Percentiles rank a stretch among this genome's conserved stretches.
These are phyloP conservation scores for Yamadazyma trypodendri DNA, from an alignment of 1,139 yeast species.

Conservation along the genomic window DNA sequence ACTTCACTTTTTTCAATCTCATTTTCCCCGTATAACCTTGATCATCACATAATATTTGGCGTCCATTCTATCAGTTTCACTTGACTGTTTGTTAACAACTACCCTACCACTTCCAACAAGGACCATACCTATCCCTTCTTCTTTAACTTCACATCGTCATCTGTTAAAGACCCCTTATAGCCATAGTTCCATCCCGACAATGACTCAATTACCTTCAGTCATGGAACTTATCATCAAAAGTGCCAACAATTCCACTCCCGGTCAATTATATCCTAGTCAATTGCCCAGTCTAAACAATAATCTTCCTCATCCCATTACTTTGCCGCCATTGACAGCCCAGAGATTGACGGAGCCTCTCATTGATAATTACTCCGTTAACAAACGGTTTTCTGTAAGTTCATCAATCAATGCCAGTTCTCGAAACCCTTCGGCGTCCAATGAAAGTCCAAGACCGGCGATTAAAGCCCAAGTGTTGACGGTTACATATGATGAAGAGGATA, in stretches of 20 bases:
- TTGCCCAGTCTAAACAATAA: background rate
- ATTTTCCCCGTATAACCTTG: too few species aligned
- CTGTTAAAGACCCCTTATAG: background rate
- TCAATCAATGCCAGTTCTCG: slow-evolving; percentile 11
- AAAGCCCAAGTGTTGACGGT: background rate
- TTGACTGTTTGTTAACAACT: background rate
- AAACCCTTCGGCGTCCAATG: slow-evolving; percentile 9
- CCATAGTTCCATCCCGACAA: slow-evolving; percentile 5
- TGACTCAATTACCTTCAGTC: slow-evolving; percentile 23
- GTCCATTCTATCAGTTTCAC: background rate
- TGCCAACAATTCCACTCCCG: background rate
- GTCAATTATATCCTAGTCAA: background rate
- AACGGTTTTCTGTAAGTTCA: slow-evolving; percentile 15
- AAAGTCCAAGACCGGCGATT: background rate
- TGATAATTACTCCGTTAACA: slow-evolving; percentile 13
- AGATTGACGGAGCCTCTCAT: slow-evolving; percentile 3
- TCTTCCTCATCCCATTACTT: background rate
- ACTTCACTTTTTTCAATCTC: background rate
- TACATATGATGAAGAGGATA: background rate
- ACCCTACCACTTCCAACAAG: background rate
- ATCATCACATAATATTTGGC: too few species aligned
- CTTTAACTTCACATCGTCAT: background rate
- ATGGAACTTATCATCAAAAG: slow-evolving; percentile 17
- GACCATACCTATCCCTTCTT: background rate
- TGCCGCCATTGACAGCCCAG: slow-evolving; percentile 2